Conservation (phyloP, 306 rosid species). For the Trifolium fragiferum region DNA sequence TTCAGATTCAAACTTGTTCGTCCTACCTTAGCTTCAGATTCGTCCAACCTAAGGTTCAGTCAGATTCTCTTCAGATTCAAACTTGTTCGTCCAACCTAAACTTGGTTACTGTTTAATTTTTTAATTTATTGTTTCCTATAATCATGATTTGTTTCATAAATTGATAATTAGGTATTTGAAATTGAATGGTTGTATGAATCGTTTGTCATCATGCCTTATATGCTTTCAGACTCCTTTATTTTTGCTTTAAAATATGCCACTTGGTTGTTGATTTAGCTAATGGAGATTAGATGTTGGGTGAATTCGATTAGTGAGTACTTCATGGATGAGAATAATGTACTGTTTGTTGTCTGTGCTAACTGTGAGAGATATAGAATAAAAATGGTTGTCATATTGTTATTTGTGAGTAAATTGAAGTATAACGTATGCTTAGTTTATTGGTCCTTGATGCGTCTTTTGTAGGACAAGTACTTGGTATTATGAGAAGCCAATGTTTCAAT, state of each 20-base stretch:
- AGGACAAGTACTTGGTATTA: conserved; percentile 12
- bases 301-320: conserved; percentile 3
- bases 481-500: conserved; percentile 8
- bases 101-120: too few species aligned
- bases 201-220: too few species aligned
- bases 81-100: too few species aligned
- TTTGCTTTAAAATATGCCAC: not conserved
- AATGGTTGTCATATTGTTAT: not conserved
- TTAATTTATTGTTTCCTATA: too few species aligned
- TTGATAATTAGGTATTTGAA: too few species aligned
- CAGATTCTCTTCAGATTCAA: too few species aligned
- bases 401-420: not conserved
- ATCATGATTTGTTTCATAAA: too few species aligned
- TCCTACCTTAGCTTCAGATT: too few species aligned
- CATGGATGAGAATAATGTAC: not conserved
- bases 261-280: conserved; percentile 14
- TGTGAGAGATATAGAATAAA: not conserved
- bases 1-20: too few species aligned
- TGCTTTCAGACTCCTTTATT: too few species aligned
- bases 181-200: too few species aligned
- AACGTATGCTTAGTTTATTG: not conserved
- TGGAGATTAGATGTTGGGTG: conserved; percentile 3
- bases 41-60: too few species aligned
- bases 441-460: not conserved
- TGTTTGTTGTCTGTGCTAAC: conserved; percentile 16